Base-by-base conservation (phyloP, 106 monocot species). In the Dioscorea zingiberensis region DNA sequence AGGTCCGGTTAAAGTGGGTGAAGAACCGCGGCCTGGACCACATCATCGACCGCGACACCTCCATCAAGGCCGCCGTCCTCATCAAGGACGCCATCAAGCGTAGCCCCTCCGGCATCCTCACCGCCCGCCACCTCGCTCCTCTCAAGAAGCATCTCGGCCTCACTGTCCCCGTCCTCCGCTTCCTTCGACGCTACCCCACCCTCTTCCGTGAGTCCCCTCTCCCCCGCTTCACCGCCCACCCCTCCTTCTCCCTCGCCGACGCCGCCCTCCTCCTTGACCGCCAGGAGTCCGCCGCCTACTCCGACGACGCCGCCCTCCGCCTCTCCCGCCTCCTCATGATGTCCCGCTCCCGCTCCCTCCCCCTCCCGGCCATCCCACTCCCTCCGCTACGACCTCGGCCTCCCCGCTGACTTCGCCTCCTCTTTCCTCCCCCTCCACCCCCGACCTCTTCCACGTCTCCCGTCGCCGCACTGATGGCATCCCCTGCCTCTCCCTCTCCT, bases 41-140 rank as follows among this genome's bases (percentile, higher is more conserved):
- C 91, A 91, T 95, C 70, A 95, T 95, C 80, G 85, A 80, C 65
- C 82, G 91, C 44, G 91, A 91, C 83, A 95, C 91, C 28, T 73
- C 62, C 75, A 69, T 91, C 71, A 87, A 91, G 56, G 94, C 94
- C 47, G 71, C 80, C 47, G 58, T 75, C 54, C 87, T 91, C 74
- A 71, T 91, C 53, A 76, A 83, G 28, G 91, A 95, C 73, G 48
- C 67, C 69, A 82, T 95, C 76, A 69, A 27, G 73, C 84, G 82
- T 13, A 48, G 58, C 68, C 74, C 85, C 26, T 28, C 78, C 68
- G 55, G 66, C 68, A 44, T 45, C 44, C 26, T 91, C 69, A 67
- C 85, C 18, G 68, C 76, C 25, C 87, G 93, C 53, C 63, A 63
- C 65, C 89, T 94, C 79, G 21, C 73, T 47, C 74, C 83, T n/a